A percentile compares a stretch with the other conserved stretches of the same genome.
Evolutionary conservation across 2,329 filamentous ascomycete genomes (phyloP).

Genomic region (Lachnellula occidentalis): DNA sequence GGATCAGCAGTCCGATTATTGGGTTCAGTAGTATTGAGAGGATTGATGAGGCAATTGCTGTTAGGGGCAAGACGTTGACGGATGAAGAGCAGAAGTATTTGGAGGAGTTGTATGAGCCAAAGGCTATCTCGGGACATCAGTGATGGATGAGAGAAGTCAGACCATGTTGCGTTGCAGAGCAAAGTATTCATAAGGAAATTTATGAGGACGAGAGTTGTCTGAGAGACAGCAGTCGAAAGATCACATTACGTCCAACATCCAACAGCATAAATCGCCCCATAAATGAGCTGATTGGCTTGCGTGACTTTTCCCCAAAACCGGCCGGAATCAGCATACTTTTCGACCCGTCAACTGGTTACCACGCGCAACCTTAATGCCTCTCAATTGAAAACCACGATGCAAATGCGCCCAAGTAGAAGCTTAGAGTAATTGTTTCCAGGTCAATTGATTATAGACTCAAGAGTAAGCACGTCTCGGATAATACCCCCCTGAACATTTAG

Average conservation of each 20-base stretch:
- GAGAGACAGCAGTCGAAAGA: not conserved
- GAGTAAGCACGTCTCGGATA: too few relatives aligned
- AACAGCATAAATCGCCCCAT: not conserved
- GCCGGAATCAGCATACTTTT: conserved; percentile 37
- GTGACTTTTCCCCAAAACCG: not conserved
- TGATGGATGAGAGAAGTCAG: conserved; percentile 2
- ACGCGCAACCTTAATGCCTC: not conserved
- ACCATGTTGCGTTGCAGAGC: too few relatives aligned
- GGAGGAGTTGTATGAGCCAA: conserved; percentile 48
- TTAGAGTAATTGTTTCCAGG: not conserved
- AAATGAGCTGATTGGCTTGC: not conserved
- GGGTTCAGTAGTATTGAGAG: conserved; percentile 45
- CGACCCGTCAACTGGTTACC: not conserved
- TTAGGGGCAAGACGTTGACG: conserved; percentile 36
- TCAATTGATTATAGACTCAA: too few relatives aligned
- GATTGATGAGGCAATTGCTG: conserved; percentile 47
- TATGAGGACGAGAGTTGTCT: too few relatives aligned
- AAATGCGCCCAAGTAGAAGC: not conserved
- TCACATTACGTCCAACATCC: not conserved
- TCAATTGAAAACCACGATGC: not conserved
- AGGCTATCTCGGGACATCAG: conserved; percentile 32
- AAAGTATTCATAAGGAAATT: too few relatives aligned
- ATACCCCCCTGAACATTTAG: too few relatives aligned
- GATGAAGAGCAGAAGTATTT: conserved; percentile 48
- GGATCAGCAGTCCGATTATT: conserved; percentile 45